phyloP scores from a whole-genome alignment of 139 green algal species.

The Tetraselmis striata region DNA sequence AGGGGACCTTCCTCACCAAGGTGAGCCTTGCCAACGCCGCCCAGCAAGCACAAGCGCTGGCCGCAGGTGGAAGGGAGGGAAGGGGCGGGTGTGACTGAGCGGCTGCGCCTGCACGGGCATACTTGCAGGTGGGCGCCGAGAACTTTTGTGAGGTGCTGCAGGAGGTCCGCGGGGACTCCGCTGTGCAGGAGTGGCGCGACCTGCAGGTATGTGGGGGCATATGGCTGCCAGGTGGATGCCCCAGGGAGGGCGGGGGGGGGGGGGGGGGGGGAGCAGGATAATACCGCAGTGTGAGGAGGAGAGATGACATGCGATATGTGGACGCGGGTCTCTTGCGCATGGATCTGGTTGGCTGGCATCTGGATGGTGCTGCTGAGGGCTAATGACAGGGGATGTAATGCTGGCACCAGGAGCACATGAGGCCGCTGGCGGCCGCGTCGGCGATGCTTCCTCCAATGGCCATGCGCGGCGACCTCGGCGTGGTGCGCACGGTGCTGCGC shows the following conservation, averaged over 20 bases:
- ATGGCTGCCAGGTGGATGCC: no score
- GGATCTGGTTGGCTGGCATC: no score
- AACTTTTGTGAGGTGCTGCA: slow-evolving; percentile 63
- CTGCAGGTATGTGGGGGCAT: no score
- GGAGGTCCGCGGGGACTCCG: slow-evolving; percentile 32
- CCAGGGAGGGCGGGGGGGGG: no score
- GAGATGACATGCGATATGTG: no score
- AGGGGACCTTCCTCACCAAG: slow-evolving; percentile 74
- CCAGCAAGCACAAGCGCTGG: background rate
- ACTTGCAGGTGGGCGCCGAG: slow-evolving; percentile 56
- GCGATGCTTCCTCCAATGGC: slow-evolving; percentile 78
- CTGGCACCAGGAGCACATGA: slow-evolving; percentile 77
- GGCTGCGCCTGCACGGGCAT: background rate
- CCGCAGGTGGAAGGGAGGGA: slow-evolving; percentile 11
- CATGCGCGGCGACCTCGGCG: slow-evolving; percentile 50
- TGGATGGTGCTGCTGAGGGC: no score
- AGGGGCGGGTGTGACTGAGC: slow-evolving; percentile 4
- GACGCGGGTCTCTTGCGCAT: no score
- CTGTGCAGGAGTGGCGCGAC: slow-evolving; percentile 41
- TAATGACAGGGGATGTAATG: no score
- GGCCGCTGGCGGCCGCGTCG: slow-evolving; percentile 69
- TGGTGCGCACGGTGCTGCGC: slow-evolving; percentile 58
- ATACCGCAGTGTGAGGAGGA: no score
- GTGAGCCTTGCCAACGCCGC: slow-evolving; percentile 14
- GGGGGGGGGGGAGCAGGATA: no score